A percentile compares a stretch with the other conserved stretches of the same genome.
Evolutionary conservation across 805 yeast species (phyloP).

Genomic region (Candida pseudoglaebosa): DNA sequence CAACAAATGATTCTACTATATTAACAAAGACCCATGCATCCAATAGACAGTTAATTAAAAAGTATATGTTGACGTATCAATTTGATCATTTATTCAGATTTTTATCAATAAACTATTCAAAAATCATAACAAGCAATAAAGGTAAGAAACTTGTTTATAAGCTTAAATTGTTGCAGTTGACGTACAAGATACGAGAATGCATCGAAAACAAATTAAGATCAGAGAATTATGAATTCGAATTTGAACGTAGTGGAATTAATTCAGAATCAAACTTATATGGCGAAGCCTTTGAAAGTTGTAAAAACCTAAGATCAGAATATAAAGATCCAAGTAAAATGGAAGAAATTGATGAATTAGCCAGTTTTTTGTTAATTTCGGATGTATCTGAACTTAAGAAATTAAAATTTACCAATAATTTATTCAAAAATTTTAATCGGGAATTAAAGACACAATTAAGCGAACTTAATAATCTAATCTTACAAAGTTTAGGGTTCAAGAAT

Average conservation of each 20-base stretch:
- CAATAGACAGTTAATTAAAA: conserved; percentile 22
- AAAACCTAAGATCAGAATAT: conserved; percentile 16
- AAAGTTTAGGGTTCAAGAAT: conserved; percentile 18
- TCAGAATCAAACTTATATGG: conserved; percentile 14
- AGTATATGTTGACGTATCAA: conserved; percentile 17
- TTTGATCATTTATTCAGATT: conserved; percentile 22
- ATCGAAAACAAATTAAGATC: conserved; percentile 15
- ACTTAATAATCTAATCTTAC: conserved; percentile 24
- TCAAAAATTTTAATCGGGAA: conserved; percentile 20
- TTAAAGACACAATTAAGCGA: conserved; percentile 16
- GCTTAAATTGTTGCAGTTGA: conserved; percentile 22
- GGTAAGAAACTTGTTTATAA: conserved; percentile 20
- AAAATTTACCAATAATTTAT: conserved; percentile 16
- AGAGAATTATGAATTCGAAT: conserved; percentile 14
- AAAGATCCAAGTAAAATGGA: conserved; percentile 3
- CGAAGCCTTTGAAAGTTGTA: conserved; percentile 16
- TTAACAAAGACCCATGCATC: conserved; percentile 18
- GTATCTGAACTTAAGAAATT: conserved; percentile 16
- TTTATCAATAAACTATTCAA: conserved; percentile 17
- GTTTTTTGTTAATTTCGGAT: conserved; percentile 20
- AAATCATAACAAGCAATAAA: conserved; percentile 9
- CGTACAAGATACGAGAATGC: conserved; percentile 18
- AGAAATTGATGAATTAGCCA: conserved; percentile 18
- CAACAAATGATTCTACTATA: conserved; percentile 10
- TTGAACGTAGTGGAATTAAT: conserved; percentile 8